These are phyloP conservation scores for Pelagophyceae sp. DNA, from an alignment of 352 stramenopile genomes.

Conservation along the genomic window DNA sequence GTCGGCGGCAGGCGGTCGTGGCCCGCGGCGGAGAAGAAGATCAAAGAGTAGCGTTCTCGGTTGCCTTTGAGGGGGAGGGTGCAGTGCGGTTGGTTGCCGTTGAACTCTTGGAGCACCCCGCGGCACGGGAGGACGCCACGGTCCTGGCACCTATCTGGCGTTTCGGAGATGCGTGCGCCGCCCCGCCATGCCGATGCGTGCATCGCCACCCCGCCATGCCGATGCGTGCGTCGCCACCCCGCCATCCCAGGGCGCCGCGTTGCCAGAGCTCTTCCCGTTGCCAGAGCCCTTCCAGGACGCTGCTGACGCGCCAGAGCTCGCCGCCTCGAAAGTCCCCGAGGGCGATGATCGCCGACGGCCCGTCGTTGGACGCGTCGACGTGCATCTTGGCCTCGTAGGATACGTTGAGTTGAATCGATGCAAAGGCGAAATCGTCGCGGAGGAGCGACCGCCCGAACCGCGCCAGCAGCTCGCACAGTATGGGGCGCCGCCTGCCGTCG, in stretches of 20 bases:
- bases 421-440: neutral
- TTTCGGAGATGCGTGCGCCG: too few relatives aligned
- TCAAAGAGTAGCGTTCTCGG: neutral
- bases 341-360: neutral
- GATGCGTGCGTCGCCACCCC: too few relatives aligned
- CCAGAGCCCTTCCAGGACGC: too few relatives aligned
- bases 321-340: neutral
- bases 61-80: conserved; percentile 1
- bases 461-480: neutral
- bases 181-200: too few relatives aligned
- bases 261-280: too few relatives aligned
- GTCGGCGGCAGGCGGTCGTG: neutral
- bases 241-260: too few relatives aligned
- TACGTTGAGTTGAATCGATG: neutral
- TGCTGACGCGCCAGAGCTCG: conserved; percentile 1
- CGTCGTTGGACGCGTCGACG: neutral
- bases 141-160: too few relatives aligned
- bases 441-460: neutral
- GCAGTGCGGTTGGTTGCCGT: conserved; percentile 13
- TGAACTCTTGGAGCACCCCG: neutral
- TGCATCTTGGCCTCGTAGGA: neutral
- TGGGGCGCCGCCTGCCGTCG: neutral
- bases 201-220: too few relatives aligned
- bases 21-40: neutral
- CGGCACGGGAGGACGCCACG: neutral